Conservation (phyloP, 2,329 filamentous ascomycete species). For the Pseudovirgaria hyperparasitica region DNA sequence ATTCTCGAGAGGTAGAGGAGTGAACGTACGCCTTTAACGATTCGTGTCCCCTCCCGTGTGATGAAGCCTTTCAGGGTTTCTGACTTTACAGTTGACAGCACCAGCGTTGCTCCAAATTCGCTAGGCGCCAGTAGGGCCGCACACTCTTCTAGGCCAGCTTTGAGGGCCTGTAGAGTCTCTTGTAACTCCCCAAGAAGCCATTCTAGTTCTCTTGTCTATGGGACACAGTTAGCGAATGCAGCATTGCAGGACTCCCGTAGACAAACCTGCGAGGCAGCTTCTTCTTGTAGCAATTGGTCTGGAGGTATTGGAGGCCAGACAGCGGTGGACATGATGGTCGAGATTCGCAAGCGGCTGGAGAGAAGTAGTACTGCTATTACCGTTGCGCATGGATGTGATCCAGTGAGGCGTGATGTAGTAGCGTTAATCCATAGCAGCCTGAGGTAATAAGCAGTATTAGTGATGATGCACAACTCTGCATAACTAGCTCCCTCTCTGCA, state of each 20-base stretch:
- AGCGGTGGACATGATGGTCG: slow-evolving; percentile 42
- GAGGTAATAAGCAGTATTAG: no score
- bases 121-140: slow-evolving; percentile 73
- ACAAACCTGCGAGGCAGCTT: slow-evolving; percentile 38
- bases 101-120: slow-evolving; percentile 77
- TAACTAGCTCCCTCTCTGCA: no score
- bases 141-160: slow-evolving; percentile 73
- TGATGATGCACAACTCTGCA: no score
- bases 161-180: slow-evolving; percentile 47
- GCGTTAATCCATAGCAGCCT: no score
- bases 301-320: slow-evolving; percentile 46
- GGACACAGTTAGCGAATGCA: background rate
- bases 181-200: slow-evolving; percentile 51
- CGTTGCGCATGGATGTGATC: no score
- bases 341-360: background rate
- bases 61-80: slow-evolving; percentile 88
- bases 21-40: slow-evolving; percentile 70
- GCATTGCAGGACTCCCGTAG: background rate
- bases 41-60: slow-evolving; percentile 77
- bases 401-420: no score
- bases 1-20: slow-evolving; percentile 3
- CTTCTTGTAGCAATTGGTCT: slow-evolving; percentile 37
- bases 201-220: slow-evolving; percentile 43
- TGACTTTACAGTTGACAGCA: slow-evolving; percentile 73
- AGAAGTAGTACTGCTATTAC: no score